These are phyloP conservation scores for Tulasnella sp. DNA, from an alignment of 768 basidiomycete genomes.

Conservation along the genomic window DNA sequence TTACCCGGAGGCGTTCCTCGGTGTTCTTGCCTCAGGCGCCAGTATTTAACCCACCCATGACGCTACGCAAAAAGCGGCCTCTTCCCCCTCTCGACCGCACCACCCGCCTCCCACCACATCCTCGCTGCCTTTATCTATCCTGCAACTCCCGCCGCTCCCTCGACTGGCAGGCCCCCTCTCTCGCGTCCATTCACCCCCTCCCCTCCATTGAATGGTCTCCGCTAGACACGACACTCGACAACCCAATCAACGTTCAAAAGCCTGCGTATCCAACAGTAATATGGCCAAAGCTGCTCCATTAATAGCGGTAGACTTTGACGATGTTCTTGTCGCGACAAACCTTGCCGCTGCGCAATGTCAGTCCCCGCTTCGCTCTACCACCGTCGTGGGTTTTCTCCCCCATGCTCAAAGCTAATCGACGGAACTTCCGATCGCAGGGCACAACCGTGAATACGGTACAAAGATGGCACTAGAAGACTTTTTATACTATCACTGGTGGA, in stretches of 20 bases:
- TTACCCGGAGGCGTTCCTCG: background rate
- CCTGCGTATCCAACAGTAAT: background rate
- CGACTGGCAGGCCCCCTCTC: background rate
- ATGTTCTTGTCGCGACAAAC: conserved; percentile 66
- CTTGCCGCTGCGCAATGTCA: conserved; percentile 50
- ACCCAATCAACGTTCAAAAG: background rate
- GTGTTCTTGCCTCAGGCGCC: background rate
- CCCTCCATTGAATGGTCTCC: background rate
- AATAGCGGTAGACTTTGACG: conserved; percentile 65
- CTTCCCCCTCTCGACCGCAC: background rate
- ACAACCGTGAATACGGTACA: conserved; percentile 58
- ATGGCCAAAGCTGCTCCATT: conserved; percentile 35
- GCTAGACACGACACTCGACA: background rate
- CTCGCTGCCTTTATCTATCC: background rate
- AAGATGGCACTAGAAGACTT: conserved; percentile 55
- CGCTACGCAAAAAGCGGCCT: background rate
- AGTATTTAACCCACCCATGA: conserved; percentile 5
- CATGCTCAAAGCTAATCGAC: background rate
- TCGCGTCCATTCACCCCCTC: background rate
- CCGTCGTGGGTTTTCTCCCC: background rate
- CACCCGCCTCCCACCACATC: background rate
- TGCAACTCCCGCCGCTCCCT: background rate
- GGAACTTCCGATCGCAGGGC: conserved; percentile 48
- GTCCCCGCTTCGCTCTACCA: background rate
- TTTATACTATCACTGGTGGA: conserved; percentile 46